Evolutionary conservation across 306 rosid genomes (phyloP), one percentile per base, ranked within the genome.

Genomic region (Gastrolobium bilobum): DNA sequence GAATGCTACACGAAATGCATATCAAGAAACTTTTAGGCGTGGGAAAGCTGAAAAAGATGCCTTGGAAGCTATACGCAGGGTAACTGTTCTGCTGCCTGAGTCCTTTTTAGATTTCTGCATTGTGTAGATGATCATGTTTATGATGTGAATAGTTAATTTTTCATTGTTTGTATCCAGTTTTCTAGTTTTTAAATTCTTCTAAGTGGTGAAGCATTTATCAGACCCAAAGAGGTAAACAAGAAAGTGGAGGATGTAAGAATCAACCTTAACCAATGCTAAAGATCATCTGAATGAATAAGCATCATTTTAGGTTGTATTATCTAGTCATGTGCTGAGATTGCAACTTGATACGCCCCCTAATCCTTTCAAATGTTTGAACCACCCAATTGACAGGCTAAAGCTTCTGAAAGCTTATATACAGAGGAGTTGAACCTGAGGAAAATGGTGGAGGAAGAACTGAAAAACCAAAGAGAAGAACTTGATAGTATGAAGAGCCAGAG

Each of bases 1-100:
- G 43, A 84, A 74, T 75, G 97, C 99, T 46, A 87, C 82, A 66
- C 85, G 73, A 72, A 84, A 84, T 33, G 98, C 97, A 51, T 93
- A 79, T 86, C 76, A 87, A 42, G 97, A 91, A 87, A 74, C 89
- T 35, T 14, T 86, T 26, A 84, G 86, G 38, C 91, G 97, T n/a
- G 89, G 89, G 66, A 89, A 85, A 78, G 97, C 96, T 73, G 97
- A 95, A 86, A 95, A 84, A 79, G 91, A 95, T 54, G 92, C 96
- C 73, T 43, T 93, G 67, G 90, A 89, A 38, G 87, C 94, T 71
- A 83, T 92, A 39, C 88, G 91, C 51, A 84, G 76, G 94, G 99
- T 95, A 89, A 70, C 0, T 67, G 69, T 47, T 74, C 44, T 61
- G 57, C 60, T 61, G 14, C 38, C 38, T 48, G 4, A 80, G 43